phyloP scores from a whole-genome alignment of 2,329 filamentous ascomycete genomes.

The Teratosphaeria gauchensis region DNA sequence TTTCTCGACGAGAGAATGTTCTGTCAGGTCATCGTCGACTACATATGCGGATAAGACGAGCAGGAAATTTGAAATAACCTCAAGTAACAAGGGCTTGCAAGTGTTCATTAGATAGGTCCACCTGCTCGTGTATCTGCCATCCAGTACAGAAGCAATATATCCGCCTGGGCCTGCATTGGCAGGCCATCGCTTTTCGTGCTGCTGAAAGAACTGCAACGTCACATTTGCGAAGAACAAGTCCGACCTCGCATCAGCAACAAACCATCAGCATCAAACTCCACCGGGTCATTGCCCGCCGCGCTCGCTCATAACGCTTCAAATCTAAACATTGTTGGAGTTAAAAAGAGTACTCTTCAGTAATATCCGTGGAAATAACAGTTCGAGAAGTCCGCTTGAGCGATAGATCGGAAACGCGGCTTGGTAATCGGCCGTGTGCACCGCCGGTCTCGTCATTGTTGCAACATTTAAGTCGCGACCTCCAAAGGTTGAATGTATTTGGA shows the following conservation, averaged over 20 bases:
- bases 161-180: neutral
- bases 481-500: neutral
- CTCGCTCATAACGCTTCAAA: neutral
- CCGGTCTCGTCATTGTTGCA: neutral
- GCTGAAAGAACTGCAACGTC: neutral
- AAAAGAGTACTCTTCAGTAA: neutral
- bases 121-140: neutral
- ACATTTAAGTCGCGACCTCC: neutral
- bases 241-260: neutral
- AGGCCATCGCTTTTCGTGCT: neutral
- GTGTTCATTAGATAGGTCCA: neutral
- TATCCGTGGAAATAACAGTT: neutral
- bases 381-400: neutral
- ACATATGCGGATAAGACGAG: no score
- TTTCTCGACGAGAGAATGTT: no score
- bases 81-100: no score
- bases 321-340: neutral
- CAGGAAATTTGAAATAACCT: no score
- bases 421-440: neutral
- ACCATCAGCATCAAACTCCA: neutral
- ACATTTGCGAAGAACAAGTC: no score
- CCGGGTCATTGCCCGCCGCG: neutral
- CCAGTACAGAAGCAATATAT: neutral
- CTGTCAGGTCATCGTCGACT: no score
- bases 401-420: neutral